Base-by-base conservation (phyloP, 2,329 filamentous ascomycete species). In the Ramularia endophylla region DNA sequence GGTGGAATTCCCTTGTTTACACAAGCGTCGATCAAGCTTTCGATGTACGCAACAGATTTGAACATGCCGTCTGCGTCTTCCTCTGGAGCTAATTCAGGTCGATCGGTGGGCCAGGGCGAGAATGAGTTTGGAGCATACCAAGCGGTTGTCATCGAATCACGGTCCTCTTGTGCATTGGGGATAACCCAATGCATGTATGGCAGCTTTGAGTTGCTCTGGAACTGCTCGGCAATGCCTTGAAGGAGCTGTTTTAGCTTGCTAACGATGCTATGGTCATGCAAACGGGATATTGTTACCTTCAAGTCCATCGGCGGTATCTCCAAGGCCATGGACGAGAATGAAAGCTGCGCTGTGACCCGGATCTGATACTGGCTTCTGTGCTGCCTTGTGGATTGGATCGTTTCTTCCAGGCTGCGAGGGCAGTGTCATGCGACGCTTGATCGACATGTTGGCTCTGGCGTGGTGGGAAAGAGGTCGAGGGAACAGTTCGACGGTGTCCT, bases 171-270 rank as follows among this genome's bases (percentile, higher is more conserved):
- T 2, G 72, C 71, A 40, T 71, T 73, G 11, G 73, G 72, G 19
- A 75, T 63, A 29, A 73, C 58, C 71, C 71, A 75, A 35, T 64
- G 61, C 48, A 73, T 56, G 51, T 72, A 63, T 0, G 69, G 64
- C 4, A 75, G 61, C 54, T 74, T 75, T 44, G 59, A 56, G 32
- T 67, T 67, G 28, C 64, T 52, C 44, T 72, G 70, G 50, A 74
- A 73, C 42, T 61, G 57, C 17, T 59, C 51, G 15, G 57, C 53
- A 1, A 61, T 46, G 34, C 55, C 57, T 58, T 27, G 4, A 27
- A 5, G 5, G 15, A 40, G 16, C 15, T 8, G 17, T 17, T 16
- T 31, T 11, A 31, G 15, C 36, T 22, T 7, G n/a, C 22, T n/a
- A 27, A 13, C 20, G 9, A 4, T 7, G 27, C 16, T 39, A 3